A percentile compares a stretch with the other conserved stretches of the same genome.
These are phyloP conservation scores for Paxillus ammoniavirescens DNA, from an alignment of 768 basidiomycete genomes.

Conservation along the genomic window DNA sequence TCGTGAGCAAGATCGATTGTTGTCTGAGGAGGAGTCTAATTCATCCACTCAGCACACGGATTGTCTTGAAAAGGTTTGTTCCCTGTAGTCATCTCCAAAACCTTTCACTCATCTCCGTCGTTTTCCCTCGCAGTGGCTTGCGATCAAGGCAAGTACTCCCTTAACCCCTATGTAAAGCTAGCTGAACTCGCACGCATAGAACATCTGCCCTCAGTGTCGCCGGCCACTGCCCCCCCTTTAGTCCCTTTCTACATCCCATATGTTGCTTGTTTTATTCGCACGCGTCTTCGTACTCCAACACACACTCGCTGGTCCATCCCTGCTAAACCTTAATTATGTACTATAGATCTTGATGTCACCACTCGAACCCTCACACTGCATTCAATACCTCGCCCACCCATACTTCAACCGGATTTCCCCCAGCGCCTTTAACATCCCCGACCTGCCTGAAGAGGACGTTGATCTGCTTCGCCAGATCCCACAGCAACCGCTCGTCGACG, in stretches of 20 bases:
- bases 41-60: conserved; percentile 64
- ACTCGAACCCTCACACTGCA: not conserved
- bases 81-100: not conserved
- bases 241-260: not conserved
- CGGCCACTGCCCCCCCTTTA: conserved; percentile 79
- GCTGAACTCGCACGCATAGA: conserved; percentile 40
- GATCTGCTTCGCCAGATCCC: conserved; percentile 53
- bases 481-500: conserved; percentile 68
- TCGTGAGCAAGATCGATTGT: conserved; percentile 47
- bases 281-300: not conserved
- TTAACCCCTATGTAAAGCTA: not conserved
- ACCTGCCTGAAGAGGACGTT: conserved; percentile 59
- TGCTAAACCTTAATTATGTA: conserved; percentile 1
- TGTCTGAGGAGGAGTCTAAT: not conserved
- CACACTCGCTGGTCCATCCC: not conserved
- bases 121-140: conserved; percentile 53
- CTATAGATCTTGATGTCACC: conserved; percentile 10
- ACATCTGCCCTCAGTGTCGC: conserved; percentile 91
- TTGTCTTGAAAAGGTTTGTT: conserved; percentile 72
- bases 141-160: conserved; percentile 55
- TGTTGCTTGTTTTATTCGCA: not conserved
- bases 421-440: conserved; percentile 55
- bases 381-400: conserved; percentile 48
- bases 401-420: conserved; percentile 65
- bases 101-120: conserved; percentile 9